Evolutionary conservation across 1,284 basidiomycete genomes (phyloP).

Genomic region (Xerocomus minutiporus): DNA sequence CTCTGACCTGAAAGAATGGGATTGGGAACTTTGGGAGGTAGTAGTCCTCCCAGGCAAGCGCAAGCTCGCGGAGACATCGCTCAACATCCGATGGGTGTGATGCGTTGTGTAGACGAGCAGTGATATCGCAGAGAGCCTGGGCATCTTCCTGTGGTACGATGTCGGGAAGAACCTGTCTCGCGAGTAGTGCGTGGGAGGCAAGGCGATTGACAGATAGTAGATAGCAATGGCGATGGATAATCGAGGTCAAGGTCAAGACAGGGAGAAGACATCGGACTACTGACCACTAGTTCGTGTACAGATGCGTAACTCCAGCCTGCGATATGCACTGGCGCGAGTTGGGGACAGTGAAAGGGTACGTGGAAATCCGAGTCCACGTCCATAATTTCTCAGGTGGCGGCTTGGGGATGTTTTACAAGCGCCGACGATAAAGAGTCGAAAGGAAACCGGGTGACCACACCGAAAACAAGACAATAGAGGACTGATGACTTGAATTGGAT

Average conservation of each 20-base stretch:
- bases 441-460: neutral
- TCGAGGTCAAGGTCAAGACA: conserved; percentile 4
- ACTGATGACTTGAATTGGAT: neutral
- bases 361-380: conserved; percentile 20
- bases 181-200: neutral
- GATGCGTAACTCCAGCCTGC: conserved; percentile 27
- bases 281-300: conserved; percentile 27
- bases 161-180: conserved; percentile 20
- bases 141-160: conserved; percentile 23
- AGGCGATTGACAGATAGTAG: neutral
- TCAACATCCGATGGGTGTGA: conserved; percentile 15
- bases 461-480: neutral
- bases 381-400: conserved; percentile 12
- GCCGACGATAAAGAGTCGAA: conserved; percentile 1
- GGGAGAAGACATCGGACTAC: conserved; percentile 5
- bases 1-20: conserved; percentile 32
- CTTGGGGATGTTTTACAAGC: neutral
- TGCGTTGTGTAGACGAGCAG: conserved; percentile 16
- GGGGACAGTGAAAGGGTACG: conserved; percentile 29
- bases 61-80: conserved; percentile 25
- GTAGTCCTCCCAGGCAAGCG: conserved; percentile 31
- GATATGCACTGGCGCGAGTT: conserved; percentile 27
- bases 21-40: conserved; percentile 30
- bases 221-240: conserved; percentile 5
- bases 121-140: conserved; percentile 18